Base-by-base conservation (phyloP, 768 basidiomycete species). In the Lactifluus piperatus region DNA sequence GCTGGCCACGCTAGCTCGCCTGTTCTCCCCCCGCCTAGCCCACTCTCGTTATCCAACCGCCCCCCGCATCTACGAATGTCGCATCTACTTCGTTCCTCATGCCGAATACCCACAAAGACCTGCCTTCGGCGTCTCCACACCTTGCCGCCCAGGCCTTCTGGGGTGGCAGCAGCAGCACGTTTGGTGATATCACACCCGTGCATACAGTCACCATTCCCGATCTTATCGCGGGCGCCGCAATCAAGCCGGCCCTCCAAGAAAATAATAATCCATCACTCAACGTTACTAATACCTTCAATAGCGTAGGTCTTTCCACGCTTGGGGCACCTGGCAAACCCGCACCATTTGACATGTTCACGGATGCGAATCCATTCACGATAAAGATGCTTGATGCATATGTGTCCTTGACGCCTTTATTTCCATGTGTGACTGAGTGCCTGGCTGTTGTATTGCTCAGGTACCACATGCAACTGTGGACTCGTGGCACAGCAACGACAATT, bases 401-500 rank as follows among this genome's bases (percentile, higher is more conserved):
- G 11, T 62, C 30, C 60, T 44, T 44, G n/a, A n/a, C n/a, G n/a
- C n/a, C n/a, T n/a, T 47, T 55, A 45, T 43, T 26, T 51, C 44
- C 5, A 18, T 4, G 37, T 62, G 49, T 6, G 34, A 55, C 6
- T 60, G 52, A 32, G 62, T 54, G 11, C 48, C n/a, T 63, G 51
- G 62, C 34, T 37, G 34, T 32, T 51, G 8, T 30, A 24, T 26
- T 14, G 39, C 51, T 27, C 62, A 82, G 81, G 11, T 86, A 86
- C 69, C 81, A 93, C 43, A 93, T 93, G 88, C 93, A 95, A 62
- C 77, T 97, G 0, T 95, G 93, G 94, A 82, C 85, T 34, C 82
- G 87, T 95, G 83, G 91, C 91, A 0, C 78, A 83, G 37, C 92
- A 93, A 18, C 34, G 13, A 11, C 55, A 57, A 32, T n/a, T n/a